These are phyloP conservation scores for Melanogaster broomeanus DNA, from an alignment of 768 basidiomycete genomes.

Conservation along the genomic window DNA sequence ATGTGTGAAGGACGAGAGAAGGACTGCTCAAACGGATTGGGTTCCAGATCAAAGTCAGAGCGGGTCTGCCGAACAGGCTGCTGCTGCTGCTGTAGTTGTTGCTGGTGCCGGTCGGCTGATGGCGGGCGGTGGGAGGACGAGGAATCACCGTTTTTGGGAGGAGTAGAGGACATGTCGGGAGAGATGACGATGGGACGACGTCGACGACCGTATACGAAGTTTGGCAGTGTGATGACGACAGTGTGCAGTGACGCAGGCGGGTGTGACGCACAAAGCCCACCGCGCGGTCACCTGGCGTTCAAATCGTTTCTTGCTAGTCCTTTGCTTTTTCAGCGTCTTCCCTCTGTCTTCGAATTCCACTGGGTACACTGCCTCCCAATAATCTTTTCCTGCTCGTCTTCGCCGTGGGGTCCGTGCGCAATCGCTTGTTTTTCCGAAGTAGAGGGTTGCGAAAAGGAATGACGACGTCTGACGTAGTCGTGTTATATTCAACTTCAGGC, in stretches of 20 bases:
- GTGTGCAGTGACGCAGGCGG: slow-evolving; percentile 17
- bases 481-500: slow-evolving; percentile 44
- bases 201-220: too few relatives aligned
- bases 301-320: too few relatives aligned
- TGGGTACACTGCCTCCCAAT: not conserved
- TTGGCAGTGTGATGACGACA: slow-evolving; percentile 33
- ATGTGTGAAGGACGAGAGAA: slow-evolving; percentile 69
- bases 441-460: slow-evolving; percentile 37
- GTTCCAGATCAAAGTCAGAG: slow-evolving; percentile 76
- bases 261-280: slow-evolving; percentile 24
- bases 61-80: slow-evolving; percentile 45
- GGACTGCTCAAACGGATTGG: slow-evolving; percentile 94
- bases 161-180: slow-evolving; percentile 25
- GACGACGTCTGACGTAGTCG: slow-evolving; percentile 47
- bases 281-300: too few relatives aligned
- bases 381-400: slow-evolving; percentile 16
- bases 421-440: slow-evolving; percentile 24
- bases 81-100: slow-evolving; percentile 14
- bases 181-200: slow-evolving; percentile 23
- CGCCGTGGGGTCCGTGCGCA: slow-evolving; percentile 34
- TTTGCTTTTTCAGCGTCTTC: too few relatives aligned
- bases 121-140: slow-evolving; percentile 30
- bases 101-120: slow-evolving; percentile 4
- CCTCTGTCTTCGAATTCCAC: not conserved
- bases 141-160: slow-evolving; percentile 39